phyloP scores from a whole-genome alignment of 192 early-diverging fungal species.

The Coemansia sp. region DNA sequence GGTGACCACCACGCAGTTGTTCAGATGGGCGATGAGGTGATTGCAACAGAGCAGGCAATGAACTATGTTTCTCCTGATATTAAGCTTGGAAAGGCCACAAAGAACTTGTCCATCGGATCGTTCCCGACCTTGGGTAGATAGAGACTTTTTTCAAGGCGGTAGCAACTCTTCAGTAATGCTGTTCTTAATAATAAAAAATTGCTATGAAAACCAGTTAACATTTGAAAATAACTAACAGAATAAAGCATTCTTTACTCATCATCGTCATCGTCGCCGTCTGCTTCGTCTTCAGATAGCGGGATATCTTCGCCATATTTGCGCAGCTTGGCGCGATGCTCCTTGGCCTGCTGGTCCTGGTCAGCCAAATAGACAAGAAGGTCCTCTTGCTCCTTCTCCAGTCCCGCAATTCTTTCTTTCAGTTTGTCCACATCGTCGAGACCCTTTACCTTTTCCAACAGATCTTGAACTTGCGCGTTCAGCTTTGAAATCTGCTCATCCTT shows the following conservation, averaged over 20 bases:
- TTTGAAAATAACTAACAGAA: neutral
- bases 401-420: slow-evolving; percentile 45
- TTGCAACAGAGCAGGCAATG: slow-evolving; percentile 36
- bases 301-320: slow-evolving; percentile 57
- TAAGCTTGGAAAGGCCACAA: slow-evolving; percentile 41
- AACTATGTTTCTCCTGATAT: slow-evolving; percentile 40
- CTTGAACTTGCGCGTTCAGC: slow-evolving; percentile 62
- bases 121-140: slow-evolving; percentile 17
- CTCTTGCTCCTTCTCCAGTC: slow-evolving; percentile 72
- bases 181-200: neutral
- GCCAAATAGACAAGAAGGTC: slow-evolving; percentile 82
- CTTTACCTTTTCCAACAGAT: slow-evolving; percentile 52
- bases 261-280: slow-evolving; percentile 45
- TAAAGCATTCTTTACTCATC: slow-evolving; percentile 24
- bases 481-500: slow-evolving; percentile 49
- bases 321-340: slow-evolving; percentile 57
- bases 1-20: slow-evolving; percentile 42
- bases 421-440: slow-evolving; percentile 24
- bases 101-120: slow-evolving; percentile 18
- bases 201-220: neutral
- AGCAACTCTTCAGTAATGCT: neutral
- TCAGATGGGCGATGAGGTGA: slow-evolving; percentile 29
- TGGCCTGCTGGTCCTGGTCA: slow-evolving; percentile 75
- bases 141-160: neutral
- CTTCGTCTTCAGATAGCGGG: slow-evolving; percentile 59